Base-by-base conservation (phyloP, 441 rosid genomes). In the Metrosideros polymorpha region DNA sequence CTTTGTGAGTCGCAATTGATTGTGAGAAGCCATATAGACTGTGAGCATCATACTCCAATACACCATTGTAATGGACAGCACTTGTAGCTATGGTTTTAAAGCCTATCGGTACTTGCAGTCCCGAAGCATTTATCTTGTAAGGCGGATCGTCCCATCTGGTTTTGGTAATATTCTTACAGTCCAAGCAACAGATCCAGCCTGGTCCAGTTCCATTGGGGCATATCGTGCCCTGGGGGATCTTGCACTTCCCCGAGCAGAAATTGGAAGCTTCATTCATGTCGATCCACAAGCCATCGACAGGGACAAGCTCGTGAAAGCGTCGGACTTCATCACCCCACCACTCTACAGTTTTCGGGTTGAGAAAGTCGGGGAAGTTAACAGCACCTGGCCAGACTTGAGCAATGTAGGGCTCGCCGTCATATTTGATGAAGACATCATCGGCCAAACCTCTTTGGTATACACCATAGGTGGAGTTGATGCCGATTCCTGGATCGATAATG, bases 301-400 rank as follows among this genome's bases (percentile, higher is more conserved):
- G 98, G 89, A 94, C 99, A 56, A 97, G 93, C 25, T 95, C 94
- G 57, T 96, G 99, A 90, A 97, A 95, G n/a, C 99, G 95, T 35
- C 91, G 94, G 89, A 97, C 88, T 59, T 97, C 99, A 84, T 95
- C 96, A 0, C 94, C 98, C 99, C 99, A 96, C 99, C 99, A 97
- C 18, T 89, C 89, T 50, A 97, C 96, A 0, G 99, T 95, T 86
- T 92, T 97, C 1, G 99, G 99, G 91, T 96, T 97, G 85, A 97
- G 99, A 89, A 95, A 96, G 91, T 97, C 99, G 30, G 99, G 99
- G 83, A 96, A 97, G 87, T 97, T 85, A 49, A 96, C 98, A 24
- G 99, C 93, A 54, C 99, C 99, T 5, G 99, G 99, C 99, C 99
- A 98, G 29, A 96, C 99, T 91, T 98, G 99, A 87, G 98, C 99